Conservation (phyloP, 306 rosid genomes). For the Gastrolobium bilobum region DNA sequence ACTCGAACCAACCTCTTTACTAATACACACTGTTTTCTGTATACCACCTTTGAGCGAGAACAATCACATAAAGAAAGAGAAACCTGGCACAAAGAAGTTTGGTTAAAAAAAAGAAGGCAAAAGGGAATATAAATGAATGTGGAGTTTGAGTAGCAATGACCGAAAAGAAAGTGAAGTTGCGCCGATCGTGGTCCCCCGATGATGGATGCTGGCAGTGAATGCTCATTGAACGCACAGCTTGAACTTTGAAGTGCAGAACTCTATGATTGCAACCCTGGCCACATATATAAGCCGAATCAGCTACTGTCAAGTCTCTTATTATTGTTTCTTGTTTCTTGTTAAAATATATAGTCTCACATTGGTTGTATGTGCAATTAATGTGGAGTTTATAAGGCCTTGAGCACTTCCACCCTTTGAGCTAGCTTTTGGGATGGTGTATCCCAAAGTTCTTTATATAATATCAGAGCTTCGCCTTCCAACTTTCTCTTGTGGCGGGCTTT, state of each 20-base stretch:
- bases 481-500: no score
- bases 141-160: neutral
- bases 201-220: slow-evolving; percentile 1
- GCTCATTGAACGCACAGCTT: neutral
- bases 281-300: neutral
- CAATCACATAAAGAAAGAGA: neutral
- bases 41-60: neutral
- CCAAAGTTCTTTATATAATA: no score
- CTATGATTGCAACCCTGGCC: neutral
- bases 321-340: no score
- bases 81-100: neutral
- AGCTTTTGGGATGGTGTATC: no score
- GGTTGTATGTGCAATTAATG: no score
- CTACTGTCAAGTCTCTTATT: neutral
- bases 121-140: neutral
- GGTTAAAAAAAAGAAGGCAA: neutral
- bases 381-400: no score
- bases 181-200: slow-evolving; percentile 35
- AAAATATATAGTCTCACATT: no score
- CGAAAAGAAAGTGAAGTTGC: neutral
- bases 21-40: neutral
- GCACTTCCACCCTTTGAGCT: no score
- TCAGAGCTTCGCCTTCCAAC: no score
- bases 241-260: neutral
- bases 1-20: no score